Evolutionary conservation across 73 alveolate species (phyloP), one percentile per base, ranked within the genome.

Genomic region (Stentor coeruleus): DNA sequence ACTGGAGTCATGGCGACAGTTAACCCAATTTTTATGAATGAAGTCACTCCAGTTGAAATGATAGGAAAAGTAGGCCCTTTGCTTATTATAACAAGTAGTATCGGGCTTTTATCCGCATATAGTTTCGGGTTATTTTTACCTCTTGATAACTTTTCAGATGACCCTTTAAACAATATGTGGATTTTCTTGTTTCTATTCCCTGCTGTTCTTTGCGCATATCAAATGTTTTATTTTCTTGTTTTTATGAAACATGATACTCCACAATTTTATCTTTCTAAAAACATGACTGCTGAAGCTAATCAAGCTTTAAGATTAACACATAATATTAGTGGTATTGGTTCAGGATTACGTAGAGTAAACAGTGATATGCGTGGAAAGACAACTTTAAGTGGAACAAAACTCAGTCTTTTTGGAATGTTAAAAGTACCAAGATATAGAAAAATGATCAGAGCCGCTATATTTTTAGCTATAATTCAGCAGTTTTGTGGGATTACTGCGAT

Each of bases 51-150:
- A 2, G 59, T 57, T 1, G 59, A 30, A 33, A 66, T 28, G 49
- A 66, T 36, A 1, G 81, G 81, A 28, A 36, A 28, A 33, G 35
- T 66, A 30, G 81, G 38, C n/a, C 0, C 81, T 30, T 28, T 36
- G n/a, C n/a, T n/a, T 66, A 30, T 15, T 14, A 30, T 66, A 14
- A 36, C 14, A n/a, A 20, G 15, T 1, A 15, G 59, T 1, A 66
- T 66, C 35, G 81, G 59, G 30, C 30, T 33, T 15, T 20, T 66
- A 33, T 20, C 35, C n/a, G n/a, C 59, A n/a, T 66, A 66, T 66
- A 57, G 59, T 66, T 28, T 66, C 49, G 81, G 59, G 14, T 36
- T 66, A 15, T n/a, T 66, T 15, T 66, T 66, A 57, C 59, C 81
- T 66, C 37, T 14, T 30, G 73, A 57, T 31, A 57, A 57, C 2